Conservation (phyloP, 1,284 basidiomycete genomes). For the Meripilus lineatus region DNA sequence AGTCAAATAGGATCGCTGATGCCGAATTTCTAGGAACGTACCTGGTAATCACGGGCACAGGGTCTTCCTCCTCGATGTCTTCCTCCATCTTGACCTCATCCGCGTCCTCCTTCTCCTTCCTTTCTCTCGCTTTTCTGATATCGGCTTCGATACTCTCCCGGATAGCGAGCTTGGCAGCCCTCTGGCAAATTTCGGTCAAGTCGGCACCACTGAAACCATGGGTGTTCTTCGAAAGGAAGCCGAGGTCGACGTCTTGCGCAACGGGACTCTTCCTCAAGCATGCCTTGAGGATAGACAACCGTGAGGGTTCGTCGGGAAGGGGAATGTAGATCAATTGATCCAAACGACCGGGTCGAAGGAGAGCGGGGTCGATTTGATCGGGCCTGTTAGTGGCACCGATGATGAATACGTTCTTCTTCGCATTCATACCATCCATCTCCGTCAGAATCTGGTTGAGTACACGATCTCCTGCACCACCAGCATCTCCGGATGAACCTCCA, state of each 20-base stretch:
- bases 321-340: constrained; percentile 95
- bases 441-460: constrained; percentile 97
- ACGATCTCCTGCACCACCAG: constrained; percentile 94
- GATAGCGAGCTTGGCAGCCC: constrained; percentile 95
- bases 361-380: constrained; percentile 97
- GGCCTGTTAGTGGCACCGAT: constrained; percentile 99
- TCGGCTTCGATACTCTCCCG: constrained; percentile 94
- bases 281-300: constrained; percentile 89
- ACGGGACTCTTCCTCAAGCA: constrained; percentile 92
- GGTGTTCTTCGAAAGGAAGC: constrained; percentile 88
- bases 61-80: constrained; percentile 80
- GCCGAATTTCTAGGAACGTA: constrained; percentile 23
- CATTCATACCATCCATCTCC: constrained; percentile 99
- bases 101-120: constrained; percentile 76
- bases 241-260: constrained; percentile 80
- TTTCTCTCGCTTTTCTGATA: constrained; percentile 78
- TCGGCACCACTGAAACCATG: constrained; percentile 99
- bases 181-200: constrained; percentile 97
- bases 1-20: background rate
- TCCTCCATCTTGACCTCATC: constrained; percentile 73
- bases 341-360: constrained; percentile 97
- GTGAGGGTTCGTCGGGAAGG: constrained; percentile 89
- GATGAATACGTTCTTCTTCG: constrained; percentile 99
- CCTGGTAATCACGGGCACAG: constrained; percentile 93
- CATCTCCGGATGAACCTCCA: constrained; percentile 81